These are phyloP conservation scores for Metschnikowia colocasiae DNA, from an alignment of 805 yeast genomes.

Conservation along the genomic window DNA sequence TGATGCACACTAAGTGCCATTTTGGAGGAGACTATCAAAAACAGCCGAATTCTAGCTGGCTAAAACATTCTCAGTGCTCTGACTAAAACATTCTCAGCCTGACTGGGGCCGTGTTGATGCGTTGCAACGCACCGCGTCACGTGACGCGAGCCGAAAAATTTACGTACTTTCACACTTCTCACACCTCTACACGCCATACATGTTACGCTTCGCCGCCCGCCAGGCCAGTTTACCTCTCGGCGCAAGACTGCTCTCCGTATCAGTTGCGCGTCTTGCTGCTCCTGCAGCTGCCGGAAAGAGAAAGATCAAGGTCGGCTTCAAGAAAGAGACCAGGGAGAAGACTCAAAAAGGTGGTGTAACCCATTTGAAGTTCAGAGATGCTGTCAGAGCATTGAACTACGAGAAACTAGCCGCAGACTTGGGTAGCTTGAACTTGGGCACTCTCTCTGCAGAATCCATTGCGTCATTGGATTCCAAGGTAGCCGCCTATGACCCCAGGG, in stretches of 20 bases:
- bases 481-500: conserved; percentile 37
- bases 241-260: conserved; percentile 10
- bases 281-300: conserved; percentile 21
- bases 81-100: too few relatives aligned
- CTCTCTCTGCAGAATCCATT: conserved; percentile 16
- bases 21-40: too few relatives aligned
- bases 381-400: conserved; percentile 31
- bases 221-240: conserved; percentile 1
- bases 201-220: conserved; percentile 4
- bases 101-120: background rate
- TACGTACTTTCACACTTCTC: background rate
- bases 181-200: background rate
- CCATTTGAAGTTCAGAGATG: conserved; percentile 36
- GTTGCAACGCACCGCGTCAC: background rate
- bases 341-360: conserved; percentile 41
- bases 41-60: too few relatives aligned
- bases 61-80: too few relatives aligned
- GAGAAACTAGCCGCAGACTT: conserved; percentile 30
- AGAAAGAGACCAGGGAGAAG: conserved; percentile 20
- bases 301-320: conserved; percentile 24
- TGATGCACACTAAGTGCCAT: too few relatives aligned
- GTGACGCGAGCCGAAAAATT: conserved; percentile 6
- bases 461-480: conserved; percentile 15
- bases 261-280: conserved; percentile 13
- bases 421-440: conserved; percentile 8